phyloP scores from a whole-genome alignment of 192 early-diverging fungal species.

The Entomortierella beljakovae region DNA sequence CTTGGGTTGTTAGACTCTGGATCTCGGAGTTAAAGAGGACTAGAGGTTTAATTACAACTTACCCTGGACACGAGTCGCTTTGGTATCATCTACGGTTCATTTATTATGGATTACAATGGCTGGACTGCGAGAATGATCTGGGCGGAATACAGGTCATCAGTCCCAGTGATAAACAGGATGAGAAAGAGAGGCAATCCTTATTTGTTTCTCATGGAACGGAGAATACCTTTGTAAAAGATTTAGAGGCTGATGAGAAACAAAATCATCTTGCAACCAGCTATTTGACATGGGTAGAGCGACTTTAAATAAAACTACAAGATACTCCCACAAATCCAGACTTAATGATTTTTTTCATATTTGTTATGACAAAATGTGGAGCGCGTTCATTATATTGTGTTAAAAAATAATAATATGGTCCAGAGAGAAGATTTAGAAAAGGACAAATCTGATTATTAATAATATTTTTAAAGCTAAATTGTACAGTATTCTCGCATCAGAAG shows the following conservation, averaged over 20 bases:
- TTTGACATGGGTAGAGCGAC: constrained; percentile 18
- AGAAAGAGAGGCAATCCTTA: neutral
- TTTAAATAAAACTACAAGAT: neutral
- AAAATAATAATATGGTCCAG: too few relatives aligned
- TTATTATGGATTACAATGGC: constrained; percentile 42
- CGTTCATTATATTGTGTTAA: too few relatives aligned
- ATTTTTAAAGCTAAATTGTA: constrained; percentile 61
- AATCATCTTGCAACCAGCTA: constrained; percentile 6
- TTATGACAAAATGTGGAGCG: too few relatives aligned
- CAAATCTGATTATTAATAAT: constrained; percentile 5
- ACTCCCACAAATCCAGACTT: too few relatives aligned
- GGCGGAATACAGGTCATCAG: neutral
- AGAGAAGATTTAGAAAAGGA: too few relatives aligned
- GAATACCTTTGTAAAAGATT: neutral
- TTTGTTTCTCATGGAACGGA: constrained; percentile 26
- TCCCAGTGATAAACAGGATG: neutral
- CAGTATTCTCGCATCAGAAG: constrained; percentile 81
- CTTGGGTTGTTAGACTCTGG: constrained; percentile 48
- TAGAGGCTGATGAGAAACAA: constrained; percentile 6
- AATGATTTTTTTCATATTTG: too few relatives aligned
- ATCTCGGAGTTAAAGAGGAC: constrained; percentile 34
- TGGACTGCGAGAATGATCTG: constrained; percentile 25
- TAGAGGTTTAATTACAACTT: constrained; percentile 40
- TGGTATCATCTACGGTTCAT: constrained; percentile 65
- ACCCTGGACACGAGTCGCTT: constrained; percentile 63